Conservation (phyloP, 2,329 filamentous ascomycete species). For the Fusarium denticulatum region DNA sequence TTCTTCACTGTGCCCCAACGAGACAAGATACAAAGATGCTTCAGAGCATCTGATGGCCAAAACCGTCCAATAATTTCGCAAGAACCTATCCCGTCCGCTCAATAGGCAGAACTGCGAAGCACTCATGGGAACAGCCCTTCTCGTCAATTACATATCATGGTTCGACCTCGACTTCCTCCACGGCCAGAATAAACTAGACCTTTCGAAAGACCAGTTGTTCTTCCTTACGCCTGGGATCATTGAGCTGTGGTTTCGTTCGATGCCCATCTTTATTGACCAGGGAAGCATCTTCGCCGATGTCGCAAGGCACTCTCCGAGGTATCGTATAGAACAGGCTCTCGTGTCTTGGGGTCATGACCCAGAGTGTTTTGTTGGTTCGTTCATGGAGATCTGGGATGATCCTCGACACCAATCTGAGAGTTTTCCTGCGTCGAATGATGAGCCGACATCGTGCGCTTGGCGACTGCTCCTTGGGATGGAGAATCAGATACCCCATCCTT, state of each 20-base stretch:
- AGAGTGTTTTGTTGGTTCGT: background rate
- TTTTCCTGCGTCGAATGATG: fast-evolving
- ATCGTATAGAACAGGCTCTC: background rate
- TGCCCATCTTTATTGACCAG: background rate
- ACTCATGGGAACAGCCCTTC: background rate
- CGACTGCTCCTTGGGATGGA: background rate
- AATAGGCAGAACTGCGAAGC: background rate
- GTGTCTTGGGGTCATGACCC: background rate
- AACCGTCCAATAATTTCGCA: background rate
- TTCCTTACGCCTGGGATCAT: background rate
- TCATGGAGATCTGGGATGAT: background rate
- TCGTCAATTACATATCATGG: background rate
- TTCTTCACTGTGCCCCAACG: fast-evolving
- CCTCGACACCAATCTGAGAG: fast-evolving
- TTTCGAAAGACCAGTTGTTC: background rate
- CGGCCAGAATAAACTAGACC: background rate
- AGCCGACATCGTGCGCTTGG: background rate
- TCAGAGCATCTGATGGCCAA: background rate
- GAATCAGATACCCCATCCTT: background rate
- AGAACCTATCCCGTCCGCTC: background rate
- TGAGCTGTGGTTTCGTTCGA: background rate
- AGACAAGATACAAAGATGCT: background rate
- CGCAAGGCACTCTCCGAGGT: background rate
- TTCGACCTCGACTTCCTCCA: background rate
- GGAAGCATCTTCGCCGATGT: background rate